A percentile compares a stretch with the other conserved stretches of the same genome.
Evolutionary conservation across 1,139 yeast species (phyloP).

Genomic region (Yamadazyma kanchanaburiensis): DNA sequence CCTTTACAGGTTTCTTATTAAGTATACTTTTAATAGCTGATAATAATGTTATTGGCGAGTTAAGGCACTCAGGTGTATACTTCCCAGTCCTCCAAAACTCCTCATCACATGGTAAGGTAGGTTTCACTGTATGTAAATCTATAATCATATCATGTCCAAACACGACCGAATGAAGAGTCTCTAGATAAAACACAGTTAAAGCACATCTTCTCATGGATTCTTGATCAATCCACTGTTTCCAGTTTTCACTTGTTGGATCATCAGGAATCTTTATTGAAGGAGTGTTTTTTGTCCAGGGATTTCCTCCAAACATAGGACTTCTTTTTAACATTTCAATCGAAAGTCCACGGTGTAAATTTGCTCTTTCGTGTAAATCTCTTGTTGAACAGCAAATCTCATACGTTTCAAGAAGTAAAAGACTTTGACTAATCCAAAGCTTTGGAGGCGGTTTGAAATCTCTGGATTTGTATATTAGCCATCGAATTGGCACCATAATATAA

Average conservation of each 20-base stretch:
- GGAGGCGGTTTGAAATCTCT: conserved; percentile 61
- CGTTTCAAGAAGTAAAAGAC: conserved; percentile 59
- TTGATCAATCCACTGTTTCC: conserved; percentile 65
- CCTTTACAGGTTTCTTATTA: conserved; percentile 14
- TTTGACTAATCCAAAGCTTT: conserved; percentile 63
- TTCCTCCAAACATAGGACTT: conserved; percentile 71
- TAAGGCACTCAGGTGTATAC: conserved; percentile 6
- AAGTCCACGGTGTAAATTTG: conserved; percentile 74
- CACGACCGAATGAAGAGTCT: conserved; percentile 74
- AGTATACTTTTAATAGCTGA: conserved; percentile 35
- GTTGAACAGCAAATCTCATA: conserved; percentile 64
- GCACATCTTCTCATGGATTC: conserved; percentile 79
- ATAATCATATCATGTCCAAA: conserved; percentile 69
- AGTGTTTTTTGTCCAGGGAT: conserved; percentile 33
- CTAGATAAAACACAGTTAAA: conserved; percentile 75
- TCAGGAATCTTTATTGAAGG: conserved; percentile 1
- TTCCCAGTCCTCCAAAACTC: conserved; percentile 59
- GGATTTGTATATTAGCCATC: conserved; percentile 60
- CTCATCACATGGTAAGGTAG: conserved; percentile 70
- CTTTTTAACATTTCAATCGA: conserved; percentile 70
- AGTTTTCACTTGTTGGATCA: conserved; percentile 11
- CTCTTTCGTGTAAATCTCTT: conserved; percentile 66
- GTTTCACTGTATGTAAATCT: conserved; percentile 32
- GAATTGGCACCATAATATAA: conserved; percentile 55
- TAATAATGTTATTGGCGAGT: conserved; percentile 30